Evolutionary conservation across 2,329 filamentous ascomycete genomes (phyloP).

Genomic region (Magnaporthales sp.): DNA sequence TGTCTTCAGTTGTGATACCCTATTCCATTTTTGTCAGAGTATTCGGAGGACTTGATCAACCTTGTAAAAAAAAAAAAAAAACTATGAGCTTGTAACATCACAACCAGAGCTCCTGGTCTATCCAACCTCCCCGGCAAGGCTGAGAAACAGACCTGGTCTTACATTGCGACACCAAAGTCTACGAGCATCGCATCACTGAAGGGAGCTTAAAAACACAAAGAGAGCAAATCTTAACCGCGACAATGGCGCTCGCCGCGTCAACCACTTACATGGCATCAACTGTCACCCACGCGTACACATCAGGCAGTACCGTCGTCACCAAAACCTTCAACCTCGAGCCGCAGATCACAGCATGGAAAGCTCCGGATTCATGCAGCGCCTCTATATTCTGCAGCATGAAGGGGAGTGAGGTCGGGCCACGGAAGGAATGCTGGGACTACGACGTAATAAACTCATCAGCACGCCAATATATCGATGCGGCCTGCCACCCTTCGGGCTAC

Average conservation of each 20-base stretch:
- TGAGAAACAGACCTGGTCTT: not conserved
- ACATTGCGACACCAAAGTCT: not conserved
- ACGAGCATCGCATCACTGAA: not conserved
- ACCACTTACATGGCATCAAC: not conserved
- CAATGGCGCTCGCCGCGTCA: not conserved
- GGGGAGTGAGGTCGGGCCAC: not conserved
- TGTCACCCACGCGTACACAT: not conserved
- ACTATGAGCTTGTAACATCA: not conserved
- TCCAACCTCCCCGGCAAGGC: not conserved
- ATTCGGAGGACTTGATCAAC: not conserved
- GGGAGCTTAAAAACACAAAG: not conserved
- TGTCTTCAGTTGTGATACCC: not conserved
- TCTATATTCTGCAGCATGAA: not conserved
- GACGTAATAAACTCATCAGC: not conserved
- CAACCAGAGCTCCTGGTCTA: not conserved
- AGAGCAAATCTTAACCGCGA: not conserved
- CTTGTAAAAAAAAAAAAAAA: too few species aligned
- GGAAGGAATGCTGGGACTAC: slow-evolving; percentile 1
- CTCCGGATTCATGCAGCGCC: not conserved
- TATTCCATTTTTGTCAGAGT: not conserved
- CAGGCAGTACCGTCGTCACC: not conserved
- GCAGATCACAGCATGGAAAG: slow-evolving; percentile 8
- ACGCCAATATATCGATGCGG: not conserved
- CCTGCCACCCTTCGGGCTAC: slow-evolving; percentile 1
- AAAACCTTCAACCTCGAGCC: not conserved